Percentiles rank a stretch among this genome's conserved stretches.
Conservation (phyloP, 345 rosid genomes). For the Bruguiera parviflora region DNA sequence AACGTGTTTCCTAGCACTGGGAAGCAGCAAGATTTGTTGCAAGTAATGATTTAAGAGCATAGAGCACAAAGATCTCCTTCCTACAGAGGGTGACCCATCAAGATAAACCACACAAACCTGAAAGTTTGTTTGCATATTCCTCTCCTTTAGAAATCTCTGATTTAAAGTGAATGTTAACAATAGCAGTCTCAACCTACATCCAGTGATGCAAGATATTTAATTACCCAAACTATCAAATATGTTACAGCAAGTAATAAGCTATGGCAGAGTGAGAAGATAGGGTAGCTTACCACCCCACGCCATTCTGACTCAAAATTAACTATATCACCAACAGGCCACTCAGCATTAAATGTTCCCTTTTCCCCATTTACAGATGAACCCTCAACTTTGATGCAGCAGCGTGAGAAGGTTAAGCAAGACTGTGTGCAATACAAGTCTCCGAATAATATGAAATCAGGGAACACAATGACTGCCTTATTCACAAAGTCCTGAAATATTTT, state of each 20-base stretch:
- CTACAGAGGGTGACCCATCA: not conserved
- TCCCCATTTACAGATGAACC: slow-evolving; percentile 38
- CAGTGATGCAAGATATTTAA: slow-evolving; percentile 14
- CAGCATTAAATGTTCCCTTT: slow-evolving; percentile 32
- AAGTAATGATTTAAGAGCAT: not conserved
- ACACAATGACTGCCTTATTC: slow-evolving; percentile 37
- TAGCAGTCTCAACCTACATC: slow-evolving; percentile 63
- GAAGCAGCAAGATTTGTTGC: not conserved
- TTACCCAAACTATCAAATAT: slow-evolving; percentile 1
- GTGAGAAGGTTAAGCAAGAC: slow-evolving; percentile 46
- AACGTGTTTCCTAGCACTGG: not conserved
- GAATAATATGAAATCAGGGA: slow-evolving; percentile 47
- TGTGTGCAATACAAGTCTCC: slow-evolving; percentile 42
- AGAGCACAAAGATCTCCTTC: not conserved
- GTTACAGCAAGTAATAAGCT: slow-evolving; percentile 1
- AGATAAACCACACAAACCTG: slow-evolving; percentile 36
- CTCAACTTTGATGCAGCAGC: slow-evolving; percentile 43
- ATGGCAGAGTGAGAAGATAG: slow-evolving; percentile 3
- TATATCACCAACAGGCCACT: slow-evolving; percentile 50
- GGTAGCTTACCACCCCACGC: slow-evolving; percentile 43
- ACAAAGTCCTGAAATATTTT: slow-evolving; percentile 41
- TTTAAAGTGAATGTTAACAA: slow-evolving; percentile 37
- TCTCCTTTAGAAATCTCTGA: slow-evolving; percentile 41
- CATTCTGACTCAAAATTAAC: slow-evolving; percentile 48
- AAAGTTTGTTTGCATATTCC: slow-evolving; percentile 28